Conservation (phyloP, 345 rosid species). For the Syzygium grande region DNA sequence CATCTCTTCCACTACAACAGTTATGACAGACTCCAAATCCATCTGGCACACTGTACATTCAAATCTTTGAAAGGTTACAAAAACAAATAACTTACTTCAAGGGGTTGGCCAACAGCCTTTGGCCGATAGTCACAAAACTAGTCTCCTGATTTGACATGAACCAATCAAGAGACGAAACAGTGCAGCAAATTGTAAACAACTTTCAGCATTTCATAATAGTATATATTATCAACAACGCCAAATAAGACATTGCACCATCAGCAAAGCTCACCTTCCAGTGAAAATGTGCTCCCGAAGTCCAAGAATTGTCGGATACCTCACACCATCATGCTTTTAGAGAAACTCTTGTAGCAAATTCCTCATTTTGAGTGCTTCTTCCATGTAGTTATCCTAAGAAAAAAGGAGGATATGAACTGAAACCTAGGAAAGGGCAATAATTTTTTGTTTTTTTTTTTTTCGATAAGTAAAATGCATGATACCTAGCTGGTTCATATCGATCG, state of each 20-base stretch:
- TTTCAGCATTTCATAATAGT: background rate
- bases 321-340: constrained; percentile 88
- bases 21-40: background rate
- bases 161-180: constrained; percentile 99
- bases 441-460: background rate
- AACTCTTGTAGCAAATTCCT: constrained; percentile 90
- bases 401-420: background rate
- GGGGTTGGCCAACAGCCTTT: constrained; percentile 88
- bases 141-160: constrained; percentile 99
- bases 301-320: constrained; percentile 73
- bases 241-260: background rate
- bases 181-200: constrained; percentile 16
- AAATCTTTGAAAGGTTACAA: background rate
- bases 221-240: background rate
- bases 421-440: background rate
- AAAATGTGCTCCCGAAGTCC: constrained; percentile 97
- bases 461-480: constrained; percentile 23
- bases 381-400: constrained; percentile 66
- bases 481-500: constrained; percentile 98
- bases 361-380: constrained; percentile 98
- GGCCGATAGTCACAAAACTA: constrained; percentile 93
- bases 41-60: background rate
- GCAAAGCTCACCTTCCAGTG: constrained; percentile 62
- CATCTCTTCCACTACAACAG: background rate
- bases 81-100: constrained; percentile 49